Evolutionary conservation across 108 stramenopile species (phyloP).

Genomic region (Ochromonas danica): DNA sequence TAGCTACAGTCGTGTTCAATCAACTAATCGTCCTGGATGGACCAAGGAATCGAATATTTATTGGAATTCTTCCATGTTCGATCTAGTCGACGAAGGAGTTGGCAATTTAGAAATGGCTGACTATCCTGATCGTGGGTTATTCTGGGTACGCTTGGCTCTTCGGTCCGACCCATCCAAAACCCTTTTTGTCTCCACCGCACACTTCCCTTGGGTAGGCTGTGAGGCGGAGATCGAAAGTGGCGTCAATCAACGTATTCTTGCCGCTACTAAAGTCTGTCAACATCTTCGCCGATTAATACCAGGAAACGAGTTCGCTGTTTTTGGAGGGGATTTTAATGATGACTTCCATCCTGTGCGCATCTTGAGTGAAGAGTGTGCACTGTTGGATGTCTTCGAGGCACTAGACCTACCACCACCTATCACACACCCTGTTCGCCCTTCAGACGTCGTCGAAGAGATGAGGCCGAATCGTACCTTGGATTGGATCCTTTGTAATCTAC

Average conservation of each 20-base stretch:
- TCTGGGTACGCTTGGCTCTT: constrained; percentile 28
- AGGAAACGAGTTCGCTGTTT: neutral
- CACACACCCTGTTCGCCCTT: constrained; percentile 31
- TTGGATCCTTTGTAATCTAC: constrained; percentile 11
- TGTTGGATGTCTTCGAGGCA: constrained; percentile 28
- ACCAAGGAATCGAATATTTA: constrained; percentile 11
- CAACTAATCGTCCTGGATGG: neutral
- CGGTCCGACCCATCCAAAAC: neutral
- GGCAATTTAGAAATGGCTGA: constrained; percentile 18
- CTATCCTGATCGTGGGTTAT: constrained; percentile 31
- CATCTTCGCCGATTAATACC: constrained; percentile 2
- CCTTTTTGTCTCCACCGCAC: constrained; percentile 19
- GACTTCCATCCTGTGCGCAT: constrained; percentile 31
- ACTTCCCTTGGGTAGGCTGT: constrained; percentile 30
- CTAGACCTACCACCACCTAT: constrained; percentile 25
- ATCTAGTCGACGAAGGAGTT: constrained; percentile 4
- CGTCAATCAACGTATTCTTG: constrained; percentile 22
- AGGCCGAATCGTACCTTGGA: constrained; percentile 29
- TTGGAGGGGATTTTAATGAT: constrained; percentile 32
- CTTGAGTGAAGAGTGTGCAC: neutral
- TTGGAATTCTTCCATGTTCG: constrained; percentile 5
- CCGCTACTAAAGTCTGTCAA: constrained; percentile 22
- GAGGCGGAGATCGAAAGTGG: constrained; percentile 6
- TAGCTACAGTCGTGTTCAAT: neutral
- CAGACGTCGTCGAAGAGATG: constrained; percentile 2